Evolutionary conservation across 768 basidiomycete genomes (phyloP), one percentile per base, ranked within the genome.

Genomic region (Hypholoma sublateritium): DNA sequence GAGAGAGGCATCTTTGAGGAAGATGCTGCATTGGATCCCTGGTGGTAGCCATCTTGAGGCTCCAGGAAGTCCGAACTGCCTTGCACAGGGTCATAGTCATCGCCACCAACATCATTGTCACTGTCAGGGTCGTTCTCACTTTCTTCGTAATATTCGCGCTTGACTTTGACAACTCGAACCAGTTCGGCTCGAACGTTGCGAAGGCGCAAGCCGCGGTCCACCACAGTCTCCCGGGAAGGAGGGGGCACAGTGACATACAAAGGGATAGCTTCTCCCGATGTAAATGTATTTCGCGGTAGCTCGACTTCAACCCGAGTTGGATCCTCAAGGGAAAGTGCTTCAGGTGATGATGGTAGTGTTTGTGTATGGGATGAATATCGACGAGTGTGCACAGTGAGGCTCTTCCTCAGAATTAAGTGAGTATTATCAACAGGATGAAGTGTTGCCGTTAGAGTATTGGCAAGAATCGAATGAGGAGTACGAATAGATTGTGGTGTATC

Each of bases 401-500:
- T 79, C 68, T 85, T 86, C 8, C 46, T 50, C 80, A 78, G 43
- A 87, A 62, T 19, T 72, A 66, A 55, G 9, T 70, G 62, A 5
- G 43, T 50, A 13, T 69, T 65, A 57, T 84, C 77, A 13, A 69
- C 59, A 0, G 87, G 80, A 65, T 86, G 76, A 21, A 95, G 72
- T 1, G 79, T 82, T 34, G 88, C 93, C 12, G 81, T 85, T 44
- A 95, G 75, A 14, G 79, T 76, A 68, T 95, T 89, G 13, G 79
- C 78, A 52, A 95, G 76, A 0, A 85, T 83, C 2, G 93, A 94
- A 59, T 82, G 82, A 14, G 86, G 77, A 4, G 92, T 90, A 63
- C 87, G 85, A 28, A 94, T 77, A 39, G 89, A 91, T 68, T 94
- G 90, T 0, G 93, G 93, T 5, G 89, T 85, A 70, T 95, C 93